Percentiles rank a stretch among this genome's conserved stretches.
These are phyloP conservation scores for Mycena pura DNA, from an alignment of 768 basidiomycete genomes.

Conservation along the genomic window DNA sequence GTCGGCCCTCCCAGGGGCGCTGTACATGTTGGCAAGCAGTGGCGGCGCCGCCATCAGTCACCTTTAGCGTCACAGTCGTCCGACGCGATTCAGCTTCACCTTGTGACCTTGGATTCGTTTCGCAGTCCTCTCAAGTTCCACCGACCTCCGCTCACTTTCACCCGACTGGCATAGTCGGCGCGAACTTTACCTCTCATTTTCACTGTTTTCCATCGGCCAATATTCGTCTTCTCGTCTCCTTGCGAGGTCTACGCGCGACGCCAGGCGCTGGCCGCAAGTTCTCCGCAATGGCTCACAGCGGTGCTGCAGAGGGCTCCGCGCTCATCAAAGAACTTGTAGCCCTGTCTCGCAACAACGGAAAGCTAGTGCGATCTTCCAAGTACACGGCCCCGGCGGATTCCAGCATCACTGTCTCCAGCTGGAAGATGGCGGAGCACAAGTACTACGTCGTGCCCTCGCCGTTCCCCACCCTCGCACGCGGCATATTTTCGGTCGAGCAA, in stretches of 20 bases:
- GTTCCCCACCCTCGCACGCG: constrained; percentile 92
- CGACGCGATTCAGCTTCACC: no score
- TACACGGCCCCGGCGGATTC: constrained; percentile 67
- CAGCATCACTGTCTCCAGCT: constrained; percentile 68
- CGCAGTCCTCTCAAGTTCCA: no score
- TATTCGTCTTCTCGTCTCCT: constrained; percentile 3
- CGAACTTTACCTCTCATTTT: no score
- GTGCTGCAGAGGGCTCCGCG: constrained; percentile 52
- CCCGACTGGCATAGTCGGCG: no score
- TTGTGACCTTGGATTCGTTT: no score
- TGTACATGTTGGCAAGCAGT: no score
- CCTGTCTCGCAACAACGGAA: constrained; percentile 60
- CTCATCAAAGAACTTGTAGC: constrained; percentile 62
- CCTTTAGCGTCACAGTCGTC: no score
- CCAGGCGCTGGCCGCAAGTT: background rate
- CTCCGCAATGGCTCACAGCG: background rate
- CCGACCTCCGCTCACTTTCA: no score
- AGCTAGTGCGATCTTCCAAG: constrained; percentile 65
- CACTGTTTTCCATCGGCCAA: no score
- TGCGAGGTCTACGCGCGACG: constrained; percentile 15
- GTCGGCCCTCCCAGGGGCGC: no score
- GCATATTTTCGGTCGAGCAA: constrained; percentile 76
- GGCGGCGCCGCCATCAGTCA: no score
- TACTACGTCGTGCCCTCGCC: constrained; percentile 89
- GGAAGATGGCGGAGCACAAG: constrained; percentile 98